Evolutionary conservation across 139 green algal species (phyloP).

Genomic region (Chlamydomonas asymmetrica): DNA sequence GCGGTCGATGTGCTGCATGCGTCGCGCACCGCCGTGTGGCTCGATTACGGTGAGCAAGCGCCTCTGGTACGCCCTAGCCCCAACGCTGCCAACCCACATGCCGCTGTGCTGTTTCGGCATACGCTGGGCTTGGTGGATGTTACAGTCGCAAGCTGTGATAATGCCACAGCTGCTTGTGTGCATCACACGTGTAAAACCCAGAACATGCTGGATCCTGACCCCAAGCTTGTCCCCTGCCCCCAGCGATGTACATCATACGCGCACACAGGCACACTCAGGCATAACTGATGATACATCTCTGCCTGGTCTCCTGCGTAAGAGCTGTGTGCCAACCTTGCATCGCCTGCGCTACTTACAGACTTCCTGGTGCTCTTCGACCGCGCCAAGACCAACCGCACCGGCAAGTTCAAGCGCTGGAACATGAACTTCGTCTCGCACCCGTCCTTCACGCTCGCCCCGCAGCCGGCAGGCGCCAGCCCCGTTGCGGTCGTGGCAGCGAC

Average conservation of each 20-base stretch:
- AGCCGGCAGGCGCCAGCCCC: background rate
- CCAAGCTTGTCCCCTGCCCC: too few relatives aligned
- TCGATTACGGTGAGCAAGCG: background rate
- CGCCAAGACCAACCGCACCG: background rate
- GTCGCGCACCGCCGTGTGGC: background rate
- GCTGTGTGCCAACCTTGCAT: too few relatives aligned
- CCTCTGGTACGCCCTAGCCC: too few relatives aligned
- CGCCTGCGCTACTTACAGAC: background rate
- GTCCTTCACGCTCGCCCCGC: background rate
- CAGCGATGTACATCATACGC: background rate
- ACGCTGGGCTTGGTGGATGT: too few relatives aligned
- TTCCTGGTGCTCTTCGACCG: slow-evolving; percentile 6
- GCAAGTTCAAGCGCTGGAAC: slow-evolving; percentile 12
- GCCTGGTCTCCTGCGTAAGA: too few relatives aligned
- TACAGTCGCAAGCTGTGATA: too few relatives aligned
- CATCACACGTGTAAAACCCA: too few relatives aligned
- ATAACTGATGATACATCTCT: too few relatives aligned
- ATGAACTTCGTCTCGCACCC: background rate
- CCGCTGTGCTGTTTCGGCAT: too few relatives aligned
- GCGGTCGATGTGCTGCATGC: slow-evolving; percentile 14
- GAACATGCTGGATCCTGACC: too few relatives aligned
- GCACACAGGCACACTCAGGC: background rate
- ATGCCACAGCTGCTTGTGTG: too few relatives aligned
- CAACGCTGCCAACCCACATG: too few relatives aligned
- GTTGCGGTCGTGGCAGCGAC: background rate